These are phyloP conservation scores for Barnettozyma siamensis DNA, from an alignment of 805 yeast genomes.

Conservation along the genomic window DNA sequence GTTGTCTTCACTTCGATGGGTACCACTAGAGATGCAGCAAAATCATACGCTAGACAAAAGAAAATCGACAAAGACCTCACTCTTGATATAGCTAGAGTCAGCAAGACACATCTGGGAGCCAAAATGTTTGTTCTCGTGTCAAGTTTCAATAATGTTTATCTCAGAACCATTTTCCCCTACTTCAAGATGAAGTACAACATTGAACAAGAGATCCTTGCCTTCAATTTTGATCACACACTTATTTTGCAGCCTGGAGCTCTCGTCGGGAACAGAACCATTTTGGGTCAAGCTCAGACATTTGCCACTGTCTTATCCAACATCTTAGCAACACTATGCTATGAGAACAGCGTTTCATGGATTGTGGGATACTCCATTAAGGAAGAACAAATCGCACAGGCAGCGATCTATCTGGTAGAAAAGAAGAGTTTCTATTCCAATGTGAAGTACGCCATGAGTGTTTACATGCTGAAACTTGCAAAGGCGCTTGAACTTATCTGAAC, in stretches of 20 bases:
- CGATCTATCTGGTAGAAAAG: slow-evolving; percentile 14
- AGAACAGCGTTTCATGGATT: slow-evolving; percentile 8
- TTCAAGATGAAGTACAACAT: slow-evolving; percentile 61
- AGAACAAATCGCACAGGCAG: slow-evolving; percentile 15
- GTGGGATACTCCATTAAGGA: slow-evolving; percentile 17
- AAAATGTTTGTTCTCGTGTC: slow-evolving; percentile 61
- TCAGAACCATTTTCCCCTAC: slow-evolving; percentile 49
- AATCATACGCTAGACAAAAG: slow-evolving; percentile 58
- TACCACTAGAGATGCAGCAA: slow-evolving; percentile 62
- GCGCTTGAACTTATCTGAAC: slow-evolving; percentile 6
- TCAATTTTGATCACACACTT: slow-evolving; percentile 60
- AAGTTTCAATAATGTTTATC: slow-evolving; percentile 49
- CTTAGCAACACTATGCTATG: slow-evolving; percentile 14
- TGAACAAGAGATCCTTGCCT: slow-evolving; percentile 55
- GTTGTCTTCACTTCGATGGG: slow-evolving; percentile 62
- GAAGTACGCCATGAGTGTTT: slow-evolving; percentile 5
- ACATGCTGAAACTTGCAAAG: slow-evolving; percentile 4
- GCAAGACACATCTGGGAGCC: slow-evolving; percentile 58
- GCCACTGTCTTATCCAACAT: slow-evolving; percentile 10
- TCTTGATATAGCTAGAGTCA: slow-evolving; percentile 51
- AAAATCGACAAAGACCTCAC: slow-evolving; percentile 70
- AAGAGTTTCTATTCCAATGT: neutral
- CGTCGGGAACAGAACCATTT: slow-evolving; percentile 18
- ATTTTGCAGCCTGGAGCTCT: slow-evolving; percentile 73
- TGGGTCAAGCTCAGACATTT: slow-evolving; percentile 5